Evolutionary conservation across 768 basidiomycete genomes (phyloP), one percentile per base, ranked within the genome.

Genomic region (Lactarius akahatsu): DNA sequence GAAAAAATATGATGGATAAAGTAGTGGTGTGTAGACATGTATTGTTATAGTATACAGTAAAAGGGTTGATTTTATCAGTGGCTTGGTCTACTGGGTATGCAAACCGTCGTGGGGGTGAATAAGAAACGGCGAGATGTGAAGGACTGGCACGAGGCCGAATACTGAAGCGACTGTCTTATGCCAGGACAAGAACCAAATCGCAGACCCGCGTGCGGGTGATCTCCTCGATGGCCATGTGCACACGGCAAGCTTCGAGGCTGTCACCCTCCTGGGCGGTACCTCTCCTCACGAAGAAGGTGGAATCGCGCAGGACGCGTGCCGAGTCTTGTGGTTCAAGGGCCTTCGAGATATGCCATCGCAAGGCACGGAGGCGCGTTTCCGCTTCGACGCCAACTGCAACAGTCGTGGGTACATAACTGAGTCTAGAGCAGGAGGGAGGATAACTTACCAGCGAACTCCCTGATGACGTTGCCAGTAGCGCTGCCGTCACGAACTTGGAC

Each of bases 341-440:
- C 36, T 56, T 67, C n/a, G 66, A 67, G 34, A 67, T 67, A 50
- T 67, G 63, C 66, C 66, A 67, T n/a, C 66, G 57, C 52, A 67
- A 40, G 1, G 66, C 66, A 50, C 66, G 66, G 36, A 67, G 62
- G 52, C 66, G 66, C 1, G 66, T 67, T 59, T 59, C 66, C 8
- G 57, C 62, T 30, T 67, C 66, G 40, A 32, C 58, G 10, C 58
- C 52, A 59, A 67, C 66, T 67, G 40, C 9, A 43, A 26, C 23
- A 50, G 23, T 50, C 6, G 47, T 50, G 8, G 20, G 41, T 11
- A n/a, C 34, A n/a, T n/a, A 11, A 26, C 59, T 20, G 56, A 52
- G 40, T 11, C 38, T 23, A 40, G 13, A 5, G 38, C n/a, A 47
- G 10, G 20, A 18, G 10, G 30, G 10, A 32, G 26, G 30, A 40